Percentiles rank a stretch among this genome's conserved stretches.
Evolutionary conservation across 345 rosid species (phyloP).

Genomic region (Moringa oleifera): DNA sequence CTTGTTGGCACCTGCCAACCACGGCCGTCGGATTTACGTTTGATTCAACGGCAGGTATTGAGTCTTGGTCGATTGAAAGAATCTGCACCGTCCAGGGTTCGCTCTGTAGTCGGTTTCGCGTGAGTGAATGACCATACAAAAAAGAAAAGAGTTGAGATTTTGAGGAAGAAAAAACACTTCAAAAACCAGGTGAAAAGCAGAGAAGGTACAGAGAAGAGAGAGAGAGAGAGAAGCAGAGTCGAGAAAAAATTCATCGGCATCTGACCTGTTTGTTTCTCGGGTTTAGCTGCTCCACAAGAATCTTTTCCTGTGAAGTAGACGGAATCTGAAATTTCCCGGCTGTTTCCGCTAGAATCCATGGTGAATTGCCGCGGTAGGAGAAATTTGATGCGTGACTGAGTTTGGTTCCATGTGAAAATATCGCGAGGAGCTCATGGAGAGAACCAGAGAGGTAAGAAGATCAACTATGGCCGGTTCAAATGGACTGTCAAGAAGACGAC

Average conservation of each 20-base stretch:
- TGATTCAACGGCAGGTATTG: conserved; percentile 18
- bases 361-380: conserved; percentile 2
- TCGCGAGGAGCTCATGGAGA: conserved; percentile 30
- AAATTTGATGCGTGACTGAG: neutral
- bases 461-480: conserved; percentile 31
- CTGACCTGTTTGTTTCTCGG: conserved; percentile 11
- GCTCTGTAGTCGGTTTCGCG: conserved; percentile 17
- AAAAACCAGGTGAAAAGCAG: conserved; percentile 8
- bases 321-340: neutral
- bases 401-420: too few species aligned
- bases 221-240: conserved; percentile 3
- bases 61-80: neutral
- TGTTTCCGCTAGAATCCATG: conserved; percentile 11
- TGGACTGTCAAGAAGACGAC: conserved; percentile 43
- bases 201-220: conserved; percentile 1
- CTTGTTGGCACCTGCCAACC: conserved; percentile 35
- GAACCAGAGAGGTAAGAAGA: conserved; percentile 40
- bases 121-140: conserved; percentile 7
- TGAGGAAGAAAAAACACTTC: conserved; percentile 5
- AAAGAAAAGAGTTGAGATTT: conserved; percentile 12
- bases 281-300: too few species aligned
- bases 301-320: neutral
- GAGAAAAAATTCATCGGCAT: conserved; percentile 5
- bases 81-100: conserved; percentile 35
- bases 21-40: conserved; percentile 10